Evolutionary conservation across 495 filamentous ascomycete genomes (phyloP).

Genomic region (Talaromyces liani): DNA sequence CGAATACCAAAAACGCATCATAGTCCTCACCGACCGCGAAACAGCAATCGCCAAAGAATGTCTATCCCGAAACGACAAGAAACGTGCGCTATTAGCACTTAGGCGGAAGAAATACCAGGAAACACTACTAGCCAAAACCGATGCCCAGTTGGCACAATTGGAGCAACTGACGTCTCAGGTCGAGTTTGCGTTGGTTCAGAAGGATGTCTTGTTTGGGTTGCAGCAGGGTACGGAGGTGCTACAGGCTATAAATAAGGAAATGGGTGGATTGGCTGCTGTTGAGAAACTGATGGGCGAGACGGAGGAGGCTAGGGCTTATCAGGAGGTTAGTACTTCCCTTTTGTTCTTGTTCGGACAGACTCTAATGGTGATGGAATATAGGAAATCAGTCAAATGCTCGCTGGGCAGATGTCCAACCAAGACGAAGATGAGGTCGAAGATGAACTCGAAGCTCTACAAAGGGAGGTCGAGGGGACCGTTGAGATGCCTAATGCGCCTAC

Average conservation of each 20-base stretch:
- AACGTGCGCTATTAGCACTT: conserved; percentile 77
- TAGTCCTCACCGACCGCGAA: conserved; percentile 73
- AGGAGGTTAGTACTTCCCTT: conserved; percentile 50
- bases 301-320: conserved; percentile 81
- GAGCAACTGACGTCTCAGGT: conserved; percentile 77
- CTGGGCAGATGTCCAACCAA: conserved; percentile 74
- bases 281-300: conserved; percentile 91
- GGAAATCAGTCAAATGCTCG: conserved; percentile 89
- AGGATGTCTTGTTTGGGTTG: conserved; percentile 86
- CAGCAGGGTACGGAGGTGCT: conserved; percentile 88
- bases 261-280: conserved; percentile 89
- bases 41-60: conserved; percentile 76
- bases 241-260: conserved; percentile 85
- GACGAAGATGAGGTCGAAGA: conserved; percentile 98
- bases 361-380: conserved; percentile 24
- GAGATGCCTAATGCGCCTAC: conserved; percentile 55
- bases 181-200: conserved; percentile 92
- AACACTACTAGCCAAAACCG: conserved; percentile 79
- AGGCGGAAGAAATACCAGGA: conserved; percentile 97
- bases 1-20: conserved; percentile 86
- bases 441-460: conserved; percentile 74
- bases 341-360: neutral
- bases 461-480: conserved; percentile 47
- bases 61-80: conserved; percentile 65
- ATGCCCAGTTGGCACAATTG: conserved; percentile 79